Conservation (phyloP, 805 yeast genomes). For the Monosporozyma yasuniensis region DNA sequence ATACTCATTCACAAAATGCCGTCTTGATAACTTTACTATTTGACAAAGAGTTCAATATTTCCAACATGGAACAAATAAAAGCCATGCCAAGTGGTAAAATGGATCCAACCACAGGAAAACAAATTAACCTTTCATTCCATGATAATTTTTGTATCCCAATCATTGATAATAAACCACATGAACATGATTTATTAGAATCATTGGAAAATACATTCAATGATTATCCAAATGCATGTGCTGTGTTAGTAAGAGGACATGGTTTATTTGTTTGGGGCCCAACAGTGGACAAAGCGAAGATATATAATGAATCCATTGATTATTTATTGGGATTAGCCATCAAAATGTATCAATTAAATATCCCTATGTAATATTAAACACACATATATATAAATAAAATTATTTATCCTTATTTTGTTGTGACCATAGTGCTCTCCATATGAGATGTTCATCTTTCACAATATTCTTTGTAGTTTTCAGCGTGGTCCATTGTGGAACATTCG, state of each 20-base stretch:
- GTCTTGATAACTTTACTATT: conserved; percentile 69
- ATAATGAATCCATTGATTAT: conserved; percentile 89
- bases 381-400: neutral
- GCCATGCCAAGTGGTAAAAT: conserved; percentile 68
- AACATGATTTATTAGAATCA: conserved; percentile 67
- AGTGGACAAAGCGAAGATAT: conserved; percentile 86
- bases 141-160: conserved; percentile 81
- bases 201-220: conserved; percentile 53
- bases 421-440: conserved; percentile 23
- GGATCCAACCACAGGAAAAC: conserved; percentile 32
- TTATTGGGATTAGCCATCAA: conserved; percentile 75
- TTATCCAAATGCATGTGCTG: conserved; percentile 77
- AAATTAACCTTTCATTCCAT: conserved; percentile 58
- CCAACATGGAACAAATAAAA: conserved; percentile 84
- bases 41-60: conserved; percentile 62
- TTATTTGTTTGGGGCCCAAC: conserved; percentile 94
- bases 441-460: conserved; percentile 18
- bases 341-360: conserved; percentile 48
- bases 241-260: conserved; percentile 87
- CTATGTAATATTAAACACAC: neutral
- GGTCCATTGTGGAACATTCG: conserved; percentile 1
- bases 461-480: conserved; percentile 21
- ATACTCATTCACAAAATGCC: conserved; percentile 86
- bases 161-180: conserved; percentile 83
- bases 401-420: neutral